Evolutionary conservation across 352 stramenopile species (phyloP).

Genomic region (Globisporangium middletonii): DNA sequence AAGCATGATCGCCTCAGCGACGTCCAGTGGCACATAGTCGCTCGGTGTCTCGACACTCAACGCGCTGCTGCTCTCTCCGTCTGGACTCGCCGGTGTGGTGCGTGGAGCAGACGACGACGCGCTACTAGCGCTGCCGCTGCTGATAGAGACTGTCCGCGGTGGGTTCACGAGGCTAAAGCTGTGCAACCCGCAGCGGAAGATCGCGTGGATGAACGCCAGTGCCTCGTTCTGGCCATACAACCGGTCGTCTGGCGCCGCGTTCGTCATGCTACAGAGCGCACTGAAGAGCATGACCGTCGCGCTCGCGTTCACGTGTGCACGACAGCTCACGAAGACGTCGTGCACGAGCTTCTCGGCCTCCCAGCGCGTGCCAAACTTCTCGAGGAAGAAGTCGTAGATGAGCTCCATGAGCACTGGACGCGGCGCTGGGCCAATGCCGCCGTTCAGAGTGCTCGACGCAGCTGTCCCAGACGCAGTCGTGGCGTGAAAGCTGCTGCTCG

Average conservation of each 20-base stretch:
- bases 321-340: conserved; percentile 79
- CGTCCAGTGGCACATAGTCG: conserved; percentile 33
- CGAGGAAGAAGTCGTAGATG: conserved; percentile 71
- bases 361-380: conserved; percentile 57
- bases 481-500: conserved; percentile 25
- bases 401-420: conserved; percentile 64
- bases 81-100: too few species aligned
- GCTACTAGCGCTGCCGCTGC: background rate
- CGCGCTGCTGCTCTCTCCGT: too few species aligned
- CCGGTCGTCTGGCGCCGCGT: conserved; percentile 46
- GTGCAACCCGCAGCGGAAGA: conserved; percentile 60
- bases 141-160: background rate
- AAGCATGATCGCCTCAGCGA: conserved; percentile 38
- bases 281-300: conserved; percentile 56
- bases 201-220: conserved; percentile 45
- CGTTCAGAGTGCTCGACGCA: conserved; percentile 31
- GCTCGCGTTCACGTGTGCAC: conserved; percentile 29
- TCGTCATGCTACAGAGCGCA: conserved; percentile 64
- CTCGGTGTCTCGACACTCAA: background rate
- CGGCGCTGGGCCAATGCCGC: conserved; percentile 46
- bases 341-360: conserved; percentile 80
- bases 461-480: background rate
- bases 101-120: background rate
- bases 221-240: conserved; percentile 68
- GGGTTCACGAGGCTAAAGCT: conserved; percentile 45